Evolutionary conservation across 1,139 yeast genomes (phyloP).

Genomic region (Debaryomyces coudertii): DNA sequence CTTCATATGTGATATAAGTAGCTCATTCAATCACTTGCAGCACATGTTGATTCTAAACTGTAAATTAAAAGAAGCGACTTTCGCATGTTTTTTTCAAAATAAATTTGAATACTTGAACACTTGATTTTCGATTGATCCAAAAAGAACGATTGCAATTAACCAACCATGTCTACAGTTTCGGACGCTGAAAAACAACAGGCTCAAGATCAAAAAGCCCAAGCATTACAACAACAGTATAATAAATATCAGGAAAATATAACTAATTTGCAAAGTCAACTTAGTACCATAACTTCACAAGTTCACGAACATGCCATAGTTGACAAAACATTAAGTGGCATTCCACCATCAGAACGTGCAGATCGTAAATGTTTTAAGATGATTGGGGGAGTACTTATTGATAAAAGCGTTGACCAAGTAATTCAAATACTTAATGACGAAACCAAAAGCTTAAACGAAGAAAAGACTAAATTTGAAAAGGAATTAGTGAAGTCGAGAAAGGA

Average conservation of each 20-base stretch:
- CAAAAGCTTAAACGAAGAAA: constrained; percentile 47
- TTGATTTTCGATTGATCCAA: not conserved
- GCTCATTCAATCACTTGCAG: not conserved
- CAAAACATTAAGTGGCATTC: constrained; percentile 31
- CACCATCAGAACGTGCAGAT: constrained; percentile 45
- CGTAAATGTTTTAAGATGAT: constrained; percentile 92
- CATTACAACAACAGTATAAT: constrained; percentile 63
- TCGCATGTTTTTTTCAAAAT: not conserved
- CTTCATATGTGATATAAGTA: too few species aligned
- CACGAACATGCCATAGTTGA: constrained; percentile 49
- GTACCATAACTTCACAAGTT: constrained; percentile 48
- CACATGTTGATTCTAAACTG: not conserved
- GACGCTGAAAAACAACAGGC: constrained; percentile 20
- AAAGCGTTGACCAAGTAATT: constrained; percentile 73
- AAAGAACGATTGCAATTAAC: not conserved
- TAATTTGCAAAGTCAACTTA: constrained; percentile 58
- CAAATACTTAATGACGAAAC: constrained; percentile 67
- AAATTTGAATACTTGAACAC: not conserved
- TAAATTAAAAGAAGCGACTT: not conserved
- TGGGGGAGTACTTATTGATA: constrained; percentile 89
- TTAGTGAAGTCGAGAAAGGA: constrained; percentile 51
- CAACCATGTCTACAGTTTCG: constrained; percentile 13
- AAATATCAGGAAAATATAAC: constrained; percentile 62
- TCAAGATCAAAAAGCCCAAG: constrained; percentile 50
- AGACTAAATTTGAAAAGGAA: constrained; percentile 48